Evolutionary conservation across 306 rosid genomes (phyloP), one percentile per base, ranked within the genome.

Genomic region (Trifolium subterraneum): DNA sequence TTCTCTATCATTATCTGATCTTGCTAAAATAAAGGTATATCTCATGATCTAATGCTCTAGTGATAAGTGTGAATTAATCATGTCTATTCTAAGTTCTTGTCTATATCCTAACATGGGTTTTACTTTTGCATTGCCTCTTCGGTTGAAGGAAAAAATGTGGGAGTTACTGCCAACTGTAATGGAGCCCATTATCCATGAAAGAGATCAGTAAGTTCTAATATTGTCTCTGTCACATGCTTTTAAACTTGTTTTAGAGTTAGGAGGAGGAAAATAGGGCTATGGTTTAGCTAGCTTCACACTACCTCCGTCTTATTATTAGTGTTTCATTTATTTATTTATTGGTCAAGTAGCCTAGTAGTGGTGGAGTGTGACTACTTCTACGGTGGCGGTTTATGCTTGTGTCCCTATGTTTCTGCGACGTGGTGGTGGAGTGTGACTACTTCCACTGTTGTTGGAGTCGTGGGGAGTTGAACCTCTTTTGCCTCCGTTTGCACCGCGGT

Each of bases 141-240:
- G 88, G 97, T 74, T 94, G 80, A 88, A 94, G 85, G 91, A 93
- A 80, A 91, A 83, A 78, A 75, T 88, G 97, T 87, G 90, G 60
- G 87, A 88, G 88, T 83, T 87, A 77, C 90, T 86, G 52, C 97
- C 98, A 44, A 88, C 97, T 75, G 80, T 94, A 29, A 88, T 88
- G 93, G 95, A 94, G 82, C 91, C 96, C 10, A 86, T 94, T 55
- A 88, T 94, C 81, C 89, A 86, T 47, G 98, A 94, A 83, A 90
- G 98, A 72, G 98, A 94, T 83, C 87, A 79, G 98, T 91, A 73
- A 77, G 91, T 83, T 72, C 27, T 56, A 23, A 56, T 72, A 45
- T 70, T 79, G 10, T 47, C 79, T 2, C 64, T 55, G 36, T 22
- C 35, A 60, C 35, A 2, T 44, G 16, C 50, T 5, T 2, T 12